Base-by-base conservation (phyloP, 805 yeast genomes). In the Spencermartinsiella europaea region DNA sequence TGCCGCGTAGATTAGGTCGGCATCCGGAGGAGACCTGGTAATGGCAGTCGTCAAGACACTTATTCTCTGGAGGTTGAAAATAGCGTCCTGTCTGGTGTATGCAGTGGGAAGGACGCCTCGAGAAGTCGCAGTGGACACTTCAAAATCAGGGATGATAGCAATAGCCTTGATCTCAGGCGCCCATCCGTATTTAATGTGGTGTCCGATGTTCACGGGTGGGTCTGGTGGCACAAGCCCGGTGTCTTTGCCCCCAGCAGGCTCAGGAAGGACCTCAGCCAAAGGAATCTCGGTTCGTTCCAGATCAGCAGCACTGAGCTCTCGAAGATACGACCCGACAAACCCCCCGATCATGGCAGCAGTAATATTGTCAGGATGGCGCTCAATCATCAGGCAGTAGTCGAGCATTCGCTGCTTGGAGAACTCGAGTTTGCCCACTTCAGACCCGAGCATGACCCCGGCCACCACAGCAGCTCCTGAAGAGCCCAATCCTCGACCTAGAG, bases 261-360 rank as follows among this genome's bases (percentile, higher is more conserved):
- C 82, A 21, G 95, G 95, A 52, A 93, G 73, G 3, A 93, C 89
- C 56, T 83, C 85, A 45, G 85, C 80, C 47, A 93, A 71, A 35
- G 97, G 96, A 46, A 88, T 85, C 63, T 83, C 89, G 53, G 85
- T 84, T 44, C 85, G 77, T 49, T 74, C 81, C 54, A 76, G 73
- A 55, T 90, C 97, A 35, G 78, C 75, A 2, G 81, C 80, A 28
- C 80, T 72, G 49, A 93, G 70, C 52, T 86, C 95, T 59, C 95
- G 79, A 61, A 93, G 75, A 66, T 85, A 93, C 3, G 96, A 88
- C 38, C 99, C 99, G 36, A 90, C 96, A 65, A 93, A 93, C 1
- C 99, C 97, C 50, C 99, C 99, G 82, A 90, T 84, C 96, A 93
- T 88, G 33, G 99, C 96, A 27, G 99, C 99, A 10, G 96, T 88